phyloP scores from a whole-genome alignment of 805 yeast genomes.

The Ogataea haglerorum region DNA sequence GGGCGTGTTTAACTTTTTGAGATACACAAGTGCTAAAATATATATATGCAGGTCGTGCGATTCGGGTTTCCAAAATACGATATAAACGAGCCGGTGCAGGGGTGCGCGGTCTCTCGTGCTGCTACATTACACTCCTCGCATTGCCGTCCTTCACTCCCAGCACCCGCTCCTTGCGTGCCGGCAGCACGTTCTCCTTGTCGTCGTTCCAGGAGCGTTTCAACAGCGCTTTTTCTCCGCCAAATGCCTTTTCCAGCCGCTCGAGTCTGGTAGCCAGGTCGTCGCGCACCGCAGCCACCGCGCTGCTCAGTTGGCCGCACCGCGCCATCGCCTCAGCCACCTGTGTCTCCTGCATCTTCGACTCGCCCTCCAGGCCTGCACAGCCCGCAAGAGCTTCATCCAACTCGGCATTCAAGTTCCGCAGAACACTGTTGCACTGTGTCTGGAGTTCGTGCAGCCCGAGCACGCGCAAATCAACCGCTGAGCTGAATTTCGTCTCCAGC shows the following conservation, averaged over 20 bases:
- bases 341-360: background rate
- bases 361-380: background rate
- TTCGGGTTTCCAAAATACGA: constrained; percentile 1
- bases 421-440: background rate
- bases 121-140: background rate
- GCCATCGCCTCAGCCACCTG: background rate
- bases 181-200: constrained; percentile 4
- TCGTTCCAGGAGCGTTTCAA: constrained; percentile 2
- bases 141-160: background rate
- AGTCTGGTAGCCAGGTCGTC: background rate
- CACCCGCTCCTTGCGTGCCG: background rate
- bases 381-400: background rate
- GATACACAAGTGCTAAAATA: background rate
- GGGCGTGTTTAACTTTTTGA: constrained; percentile 3
- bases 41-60: constrained; percentile 6
- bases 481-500: background rate
- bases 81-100: constrained; percentile 1
- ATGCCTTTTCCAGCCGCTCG: background rate
- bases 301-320: background rate
- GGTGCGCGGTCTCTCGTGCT: background rate
- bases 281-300: background rate
- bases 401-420: background rate
- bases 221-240: background rate
- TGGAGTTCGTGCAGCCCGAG: background rate
- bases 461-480: background rate